phyloP scores from a whole-genome alignment of 345 rosid genomes.

The Corchorus olitorius region DNA sequence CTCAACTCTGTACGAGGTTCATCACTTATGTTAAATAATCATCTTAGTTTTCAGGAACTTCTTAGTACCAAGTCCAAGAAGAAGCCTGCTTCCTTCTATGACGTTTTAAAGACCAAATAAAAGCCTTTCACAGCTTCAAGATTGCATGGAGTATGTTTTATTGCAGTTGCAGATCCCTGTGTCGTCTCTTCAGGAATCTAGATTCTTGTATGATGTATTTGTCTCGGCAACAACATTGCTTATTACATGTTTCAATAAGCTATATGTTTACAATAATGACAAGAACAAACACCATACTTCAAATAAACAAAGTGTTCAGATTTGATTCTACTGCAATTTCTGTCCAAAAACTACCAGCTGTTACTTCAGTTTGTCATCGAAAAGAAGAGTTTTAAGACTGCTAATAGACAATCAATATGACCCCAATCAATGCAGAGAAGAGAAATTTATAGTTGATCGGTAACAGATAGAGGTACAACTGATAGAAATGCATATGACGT shows the following conservation, averaged over 20 bases:
- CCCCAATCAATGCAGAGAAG: background rate
- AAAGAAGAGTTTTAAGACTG: background rate
- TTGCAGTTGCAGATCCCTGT: background rate
- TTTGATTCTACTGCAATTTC: background rate
- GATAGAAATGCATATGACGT: no score
- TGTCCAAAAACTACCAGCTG: background rate
- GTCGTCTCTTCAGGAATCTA: background rate
- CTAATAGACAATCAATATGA: background rate
- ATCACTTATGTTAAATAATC: background rate
- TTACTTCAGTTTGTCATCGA: background rate
- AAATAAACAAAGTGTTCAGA: background rate
- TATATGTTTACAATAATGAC: background rate
- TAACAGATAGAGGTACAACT: background rate
- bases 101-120: slow-evolving; percentile 48
- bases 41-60: slow-evolving; percentile 54
- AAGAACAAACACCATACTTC: background rate
- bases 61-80: slow-evolving; percentile 45
- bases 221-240: background rate
- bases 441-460: background rate
- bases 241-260: background rate
- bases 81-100: slow-evolving; percentile 61
- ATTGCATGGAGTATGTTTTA: background rate
- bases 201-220: background rate
- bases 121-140: slow-evolving; percentile 1
- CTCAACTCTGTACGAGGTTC: background rate